Evolutionary conservation across 768 basidiomycete species (phyloP).

Genomic region (Russula vinacea): DNA sequence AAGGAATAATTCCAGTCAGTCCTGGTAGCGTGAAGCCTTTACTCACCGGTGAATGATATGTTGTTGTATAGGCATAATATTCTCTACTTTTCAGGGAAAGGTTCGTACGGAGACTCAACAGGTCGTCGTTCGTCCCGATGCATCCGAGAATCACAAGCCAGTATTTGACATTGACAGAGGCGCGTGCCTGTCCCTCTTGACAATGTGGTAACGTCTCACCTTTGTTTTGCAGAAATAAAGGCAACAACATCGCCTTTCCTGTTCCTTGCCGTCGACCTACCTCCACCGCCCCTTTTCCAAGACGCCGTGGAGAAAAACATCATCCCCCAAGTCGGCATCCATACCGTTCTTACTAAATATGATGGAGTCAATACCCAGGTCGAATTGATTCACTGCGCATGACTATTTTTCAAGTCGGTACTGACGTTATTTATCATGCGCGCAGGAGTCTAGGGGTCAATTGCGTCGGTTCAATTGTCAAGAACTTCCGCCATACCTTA

Average conservation of each 20-base stretch:
- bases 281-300: conserved; percentile 96
- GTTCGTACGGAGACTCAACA: conserved; percentile 91
- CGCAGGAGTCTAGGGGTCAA: conserved; percentile 78
- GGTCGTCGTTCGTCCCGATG: conserved; percentile 78
- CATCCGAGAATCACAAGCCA: conserved; percentile 74
- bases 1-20: conserved; percentile 84
- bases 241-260: conserved; percentile 84
- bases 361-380: conserved; percentile 90
- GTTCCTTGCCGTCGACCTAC: conserved; percentile 93
- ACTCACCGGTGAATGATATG: conserved; percentile 4
- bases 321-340: conserved; percentile 93
- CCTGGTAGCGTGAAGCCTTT: conserved; percentile 10
- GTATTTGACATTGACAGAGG: conserved; percentile 94
- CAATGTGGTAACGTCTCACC: not conserved
- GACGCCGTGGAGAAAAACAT: conserved; percentile 97
- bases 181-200: conserved; percentile 37
- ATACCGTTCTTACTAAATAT: conserved; percentile 88
- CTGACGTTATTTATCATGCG: conserved; percentile 22
- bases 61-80: conserved; percentile 68
- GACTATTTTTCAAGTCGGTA: conserved; percentile 16
- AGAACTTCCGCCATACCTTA: conserved; percentile 84
- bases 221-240: conserved; percentile 66
- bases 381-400: conserved; percentile 32
- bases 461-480: conserved; percentile 89
- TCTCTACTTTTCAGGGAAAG: conserved; percentile 92